A percentile compares a stretch with the other conserved stretches of the same genome.
phyloP scores from a whole-genome alignment of 2,329 filamentous ascomycete species.

The Aureobasidium pullulans region DNA sequence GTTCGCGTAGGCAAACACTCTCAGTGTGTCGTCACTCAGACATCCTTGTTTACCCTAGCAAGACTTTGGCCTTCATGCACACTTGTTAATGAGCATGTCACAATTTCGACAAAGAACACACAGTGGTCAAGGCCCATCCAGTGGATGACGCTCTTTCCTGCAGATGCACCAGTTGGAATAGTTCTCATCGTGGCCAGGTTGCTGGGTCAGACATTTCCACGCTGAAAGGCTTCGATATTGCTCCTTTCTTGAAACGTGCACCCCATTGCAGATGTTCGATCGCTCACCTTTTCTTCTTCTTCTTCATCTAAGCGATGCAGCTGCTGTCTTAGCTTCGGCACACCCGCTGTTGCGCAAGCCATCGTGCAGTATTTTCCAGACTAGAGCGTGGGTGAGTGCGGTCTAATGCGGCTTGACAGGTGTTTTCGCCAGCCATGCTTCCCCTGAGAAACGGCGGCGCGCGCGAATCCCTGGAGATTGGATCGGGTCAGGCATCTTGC shows the following conservation, averaged over 20 bases:
- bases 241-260: not conserved
- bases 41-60: too few relatives aligned
- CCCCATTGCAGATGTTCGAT: not conserved
- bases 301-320: not conserved
- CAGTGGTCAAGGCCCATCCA: not conserved
- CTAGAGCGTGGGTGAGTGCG: not conserved
- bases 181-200: not conserved
- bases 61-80: not conserved
- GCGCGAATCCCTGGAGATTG: not conserved
- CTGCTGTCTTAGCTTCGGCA: not conserved
- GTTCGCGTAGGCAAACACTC: too few relatives aligned
- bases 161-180: not conserved
- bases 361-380: not conserved
- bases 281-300: not conserved
- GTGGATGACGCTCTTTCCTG: not conserved
- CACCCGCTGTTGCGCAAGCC: conserved; percentile 4
- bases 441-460: conserved; percentile 12
- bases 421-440: conserved; percentile 1
- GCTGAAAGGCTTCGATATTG: not conserved
- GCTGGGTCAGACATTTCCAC: not conserved
- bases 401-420: conserved; percentile 10
- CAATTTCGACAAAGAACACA: not conserved
- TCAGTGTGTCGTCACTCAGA: too few relatives aligned
- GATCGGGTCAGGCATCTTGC: not conserved
- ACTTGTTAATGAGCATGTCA: not conserved